Base-by-base conservation (phyloP, 1,284 basidiomycete genomes). In the Tilletiopsis washingtonensis region DNA sequence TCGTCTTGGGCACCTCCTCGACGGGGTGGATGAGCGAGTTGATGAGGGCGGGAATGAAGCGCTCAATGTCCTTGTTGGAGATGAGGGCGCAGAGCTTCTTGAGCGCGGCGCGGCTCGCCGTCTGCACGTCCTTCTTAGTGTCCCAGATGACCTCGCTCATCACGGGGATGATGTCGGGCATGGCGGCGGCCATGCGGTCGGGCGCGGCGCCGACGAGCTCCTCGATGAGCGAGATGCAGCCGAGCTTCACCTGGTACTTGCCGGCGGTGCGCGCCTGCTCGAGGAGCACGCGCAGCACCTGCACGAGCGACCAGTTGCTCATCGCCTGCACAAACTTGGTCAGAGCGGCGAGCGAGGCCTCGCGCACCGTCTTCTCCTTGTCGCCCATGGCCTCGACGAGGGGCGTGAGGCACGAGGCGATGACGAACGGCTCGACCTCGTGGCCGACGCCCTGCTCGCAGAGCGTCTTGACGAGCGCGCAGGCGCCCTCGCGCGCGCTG, bases 111-210 rank as follows among this genome's bases (percentile, higher is more conserved):
- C 91, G 91, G 61, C 93, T 90, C 49, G 91, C 88, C 82, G 96
- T 98, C 85, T 97, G 96, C 76, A 99, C 94, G 67, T 97, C 91
- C 58, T 88, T 82, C 81, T 99, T 99, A 79, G 94, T 98, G 79
- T 98, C 94, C 91, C 91, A 97, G 74, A 98, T 97, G 58, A 86
- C 91, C 74, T 91, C 93, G 45, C 91, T 77, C 74, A 98, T 88
- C 73, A 94, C 80, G 58, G 94, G 94, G 64, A 98, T 86, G 69
- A 97, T 91, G 55, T 94, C 88, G 60, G 93, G 91, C 81, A 91
- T 96, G 74, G 88, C 84, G 71, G 83, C 84, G 61, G 87, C 87
- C 63, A 83, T 88, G 78, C 94, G 91, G 59, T 78, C 75, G 49
- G 91, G 88, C 46, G 88, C 86, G 67, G 84, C 84, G 62, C 76